Conservation (phyloP, 805 yeast genomes). For the Komagataella populi region DNA sequence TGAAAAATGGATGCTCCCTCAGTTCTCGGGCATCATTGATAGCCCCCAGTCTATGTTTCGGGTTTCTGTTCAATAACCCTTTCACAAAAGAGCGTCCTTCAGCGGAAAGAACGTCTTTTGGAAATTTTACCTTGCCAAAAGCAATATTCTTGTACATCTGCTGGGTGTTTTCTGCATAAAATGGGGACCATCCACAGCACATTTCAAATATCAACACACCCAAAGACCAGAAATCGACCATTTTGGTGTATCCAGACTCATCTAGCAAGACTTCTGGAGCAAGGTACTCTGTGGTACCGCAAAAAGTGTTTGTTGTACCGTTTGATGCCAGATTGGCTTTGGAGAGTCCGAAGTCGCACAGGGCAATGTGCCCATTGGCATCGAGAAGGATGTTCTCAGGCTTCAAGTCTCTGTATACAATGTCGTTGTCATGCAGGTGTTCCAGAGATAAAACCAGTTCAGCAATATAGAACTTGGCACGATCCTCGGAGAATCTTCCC, state of each 20-base stretch:
- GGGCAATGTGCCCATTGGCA: constrained; percentile 94
- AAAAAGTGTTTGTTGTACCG: constrained; percentile 90
- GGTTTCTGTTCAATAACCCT: constrained; percentile 89
- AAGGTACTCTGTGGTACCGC: constrained; percentile 96
- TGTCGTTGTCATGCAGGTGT: constrained; percentile 89
- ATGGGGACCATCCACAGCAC: constrained; percentile 99
- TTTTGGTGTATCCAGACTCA: constrained; percentile 93
- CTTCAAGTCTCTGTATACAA: constrained; percentile 91
- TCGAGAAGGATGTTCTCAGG: constrained; percentile 93
- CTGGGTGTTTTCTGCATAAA: constrained; percentile 94
- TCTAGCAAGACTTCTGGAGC: constrained; percentile 95
- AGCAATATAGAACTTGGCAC: constrained; percentile 95
- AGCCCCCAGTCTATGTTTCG: constrained; percentile 89
- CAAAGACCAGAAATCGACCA: constrained; percentile 98
- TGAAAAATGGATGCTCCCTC: constrained; percentile 83
- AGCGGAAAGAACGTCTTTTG: constrained; percentile 83
- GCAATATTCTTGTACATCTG: constrained; percentile 99
- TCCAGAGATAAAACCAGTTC: constrained; percentile 88
- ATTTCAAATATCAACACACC: constrained; percentile 95
- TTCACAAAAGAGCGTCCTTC: constrained; percentile 95
- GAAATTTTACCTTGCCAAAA: constrained; percentile 94
- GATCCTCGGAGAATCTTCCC: constrained; percentile 82
- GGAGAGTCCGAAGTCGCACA: constrained; percentile 94
- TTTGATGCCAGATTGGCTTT: constrained; percentile 81
- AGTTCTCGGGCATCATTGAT: constrained; percentile 85